Evolutionary conservation across 345 rosid species (phyloP), one percentile per base, ranked within the genome.

Genomic region (Aquilaria yunnanensis): DNA sequence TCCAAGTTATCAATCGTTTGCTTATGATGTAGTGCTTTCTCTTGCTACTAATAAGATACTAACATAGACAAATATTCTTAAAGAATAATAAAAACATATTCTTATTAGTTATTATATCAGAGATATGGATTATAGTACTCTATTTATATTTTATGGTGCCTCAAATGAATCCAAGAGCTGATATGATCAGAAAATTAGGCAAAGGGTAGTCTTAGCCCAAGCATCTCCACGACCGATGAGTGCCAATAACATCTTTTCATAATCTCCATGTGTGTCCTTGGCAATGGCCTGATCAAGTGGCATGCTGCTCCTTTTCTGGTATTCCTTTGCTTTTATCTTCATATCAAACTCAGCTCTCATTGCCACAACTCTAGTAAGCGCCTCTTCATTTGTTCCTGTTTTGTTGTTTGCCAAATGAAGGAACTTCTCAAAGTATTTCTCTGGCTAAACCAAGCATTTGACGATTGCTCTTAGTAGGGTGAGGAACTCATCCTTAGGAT

Each of bases 341-440:
- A 85, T 54, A 65, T 81, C 88, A 34, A 81, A 69, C 78, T 85
- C 92, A 32, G 88, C 88, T 61, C 88, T 83, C 34, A 82, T 86
- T 10, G 90, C 73, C 45, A 89, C 79, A 58, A 87, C 72, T 43
- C 94, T 80, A n/a, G 94, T 86, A 6, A 89, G 73, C 14, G 78
- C 89, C 60, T 86, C 89, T 83, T 86, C 90, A 48, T 86, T 87
- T 1, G 89, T 89, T 61, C 93, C 96, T 2, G 43, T 57, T 64
- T 30, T 89, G 66, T 86, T 80, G 67, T 86, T 81, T 5, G 90
- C 80, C 2, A 73, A 73, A 47, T 85, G 82, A 53, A 89, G 82
- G 50, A 78, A 75, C 60, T 84, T 82, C 64, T 72, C 82, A 41
- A 83, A 86, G 68, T 81, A 79, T 32, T 67, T 75, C 75, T 81